Conservation (phyloP, 768 basidiomycete species). For the Lactifluus subvellereus region DNA sequence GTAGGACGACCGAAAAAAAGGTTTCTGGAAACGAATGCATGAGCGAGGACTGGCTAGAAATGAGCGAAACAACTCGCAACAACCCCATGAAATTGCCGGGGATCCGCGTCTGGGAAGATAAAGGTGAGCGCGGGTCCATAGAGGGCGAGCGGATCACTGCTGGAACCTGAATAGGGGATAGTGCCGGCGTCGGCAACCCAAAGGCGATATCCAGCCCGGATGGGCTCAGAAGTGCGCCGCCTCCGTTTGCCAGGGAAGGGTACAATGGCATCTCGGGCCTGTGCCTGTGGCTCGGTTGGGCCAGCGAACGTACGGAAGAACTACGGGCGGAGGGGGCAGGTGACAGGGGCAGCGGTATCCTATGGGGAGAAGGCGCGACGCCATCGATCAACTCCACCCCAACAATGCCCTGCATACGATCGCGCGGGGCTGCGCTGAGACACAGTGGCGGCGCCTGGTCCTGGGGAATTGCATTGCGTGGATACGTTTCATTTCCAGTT, state of each 20-base stretch:
- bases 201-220: background rate
- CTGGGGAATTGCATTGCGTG: background rate
- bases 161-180: slow-evolving; percentile 1
- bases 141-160: background rate
- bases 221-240: background rate
- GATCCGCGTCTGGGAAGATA: background rate
- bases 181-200: background rate
- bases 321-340: background rate
- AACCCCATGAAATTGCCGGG: slow-evolving; percentile 5
- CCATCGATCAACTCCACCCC: background rate
- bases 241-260: background rate
- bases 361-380: background rate
- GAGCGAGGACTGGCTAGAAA: background rate
- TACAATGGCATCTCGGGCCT: slow-evolving; percentile 1
- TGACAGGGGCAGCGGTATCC: slow-evolving; percentile 8
- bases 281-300: slow-evolving; percentile 11
- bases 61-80: background rate
- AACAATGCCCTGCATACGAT: background rate
- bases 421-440: background rate
- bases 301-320: background rate
- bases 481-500: background rate
- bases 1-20: slow-evolving; percentile 9
- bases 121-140: slow-evolving; percentile 14
- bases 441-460: background rate
- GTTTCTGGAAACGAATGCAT: background rate